A percentile compares a stretch with the other conserved stretches of the same genome.
Evolutionary conservation across 2,329 filamentous ascomycete genomes (phyloP).

Genomic region (Leptographium procerum): DNA sequence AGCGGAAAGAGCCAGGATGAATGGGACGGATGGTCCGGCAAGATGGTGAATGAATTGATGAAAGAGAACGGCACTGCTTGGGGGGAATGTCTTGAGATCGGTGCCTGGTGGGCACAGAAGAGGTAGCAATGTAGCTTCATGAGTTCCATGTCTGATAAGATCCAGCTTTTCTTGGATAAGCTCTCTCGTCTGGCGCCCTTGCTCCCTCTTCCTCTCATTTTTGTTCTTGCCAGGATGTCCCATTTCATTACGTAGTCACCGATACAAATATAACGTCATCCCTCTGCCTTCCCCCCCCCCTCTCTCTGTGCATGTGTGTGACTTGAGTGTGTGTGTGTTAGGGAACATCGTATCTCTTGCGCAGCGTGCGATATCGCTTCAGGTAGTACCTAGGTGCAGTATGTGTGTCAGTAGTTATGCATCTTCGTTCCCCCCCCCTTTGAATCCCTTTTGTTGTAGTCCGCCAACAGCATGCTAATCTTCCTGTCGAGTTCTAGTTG

Average conservation of each 20-base stretch:
- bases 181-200: neutral
- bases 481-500: no score
- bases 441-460: no score
- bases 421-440: neutral
- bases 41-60: constrained; percentile 76
- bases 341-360: constrained; percentile 58
- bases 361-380: constrained; percentile 77
- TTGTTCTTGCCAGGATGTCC: neutral
- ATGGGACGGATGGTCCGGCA: constrained; percentile 82
- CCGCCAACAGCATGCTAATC: no score
- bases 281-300: no score
- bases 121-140: constrained; percentile 14
- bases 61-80: constrained; percentile 66
- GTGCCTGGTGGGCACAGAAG: constrained; percentile 86
- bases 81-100: constrained; percentile 77
- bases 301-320: no score
- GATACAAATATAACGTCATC: neutral
- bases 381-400: constrained; percentile 63
- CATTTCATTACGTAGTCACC: neutral
- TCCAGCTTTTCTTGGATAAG: neutral
- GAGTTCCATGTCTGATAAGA: neutral
- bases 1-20: constrained; percentile 84
- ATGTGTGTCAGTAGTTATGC: constrained; percentile 4
- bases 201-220: neutral
- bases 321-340: no score